phyloP scores from a whole-genome alignment of 2,329 filamentous ascomycete species.

The Torrubiella hemipterigena region DNA sequence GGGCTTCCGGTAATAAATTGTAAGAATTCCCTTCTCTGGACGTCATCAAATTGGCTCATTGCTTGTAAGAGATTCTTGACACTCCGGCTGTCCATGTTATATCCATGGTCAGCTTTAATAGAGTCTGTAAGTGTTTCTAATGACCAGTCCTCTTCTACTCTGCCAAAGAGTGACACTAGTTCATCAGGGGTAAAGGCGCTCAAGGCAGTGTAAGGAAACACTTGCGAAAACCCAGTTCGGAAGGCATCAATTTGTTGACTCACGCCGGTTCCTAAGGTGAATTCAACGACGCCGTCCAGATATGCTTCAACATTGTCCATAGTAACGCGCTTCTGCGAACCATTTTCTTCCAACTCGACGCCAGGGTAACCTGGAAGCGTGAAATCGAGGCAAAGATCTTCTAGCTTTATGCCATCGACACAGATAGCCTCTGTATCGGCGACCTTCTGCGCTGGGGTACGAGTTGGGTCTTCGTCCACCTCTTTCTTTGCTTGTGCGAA shows the following conservation, averaged over 20 bases:
- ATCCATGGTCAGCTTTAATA: slow-evolving; percentile 96
- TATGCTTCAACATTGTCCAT: slow-evolving; percentile 89
- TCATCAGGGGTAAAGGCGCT: slow-evolving; percentile 92
- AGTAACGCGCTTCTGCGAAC: slow-evolving; percentile 62
- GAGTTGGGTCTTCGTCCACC: slow-evolving; percentile 58
- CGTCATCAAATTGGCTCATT: slow-evolving; percentile 73
- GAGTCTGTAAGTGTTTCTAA: slow-evolving; percentile 96
- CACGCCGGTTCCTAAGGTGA: slow-evolving; percentile 83
- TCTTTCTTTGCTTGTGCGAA: slow-evolving; percentile 74
- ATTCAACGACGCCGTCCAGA: slow-evolving; percentile 78
- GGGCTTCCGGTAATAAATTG: slow-evolving; percentile 98
- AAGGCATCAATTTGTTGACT: slow-evolving; percentile 85
- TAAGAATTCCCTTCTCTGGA: slow-evolving; percentile 81
- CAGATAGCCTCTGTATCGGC: slow-evolving; percentile 55
- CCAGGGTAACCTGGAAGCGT: slow-evolving; percentile 82
- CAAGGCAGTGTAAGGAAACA: slow-evolving; percentile 88
- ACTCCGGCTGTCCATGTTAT: slow-evolving; percentile 95
- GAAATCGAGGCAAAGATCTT: slow-evolving; percentile 87
- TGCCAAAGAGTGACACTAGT: slow-evolving; percentile 86
- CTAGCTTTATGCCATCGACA: slow-evolving; percentile 66
- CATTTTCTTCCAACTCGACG: slow-evolving; percentile 70
- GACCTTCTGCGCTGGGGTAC: slow-evolving; percentile 59
- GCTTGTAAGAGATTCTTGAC: slow-evolving; percentile 86
- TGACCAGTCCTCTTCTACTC: slow-evolving; percentile 91
- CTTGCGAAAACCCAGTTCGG: slow-evolving; percentile 80